phyloP scores from a whole-genome alignment of 2,329 filamentous ascomycete species.

The Colletotrichum sp. region DNA sequence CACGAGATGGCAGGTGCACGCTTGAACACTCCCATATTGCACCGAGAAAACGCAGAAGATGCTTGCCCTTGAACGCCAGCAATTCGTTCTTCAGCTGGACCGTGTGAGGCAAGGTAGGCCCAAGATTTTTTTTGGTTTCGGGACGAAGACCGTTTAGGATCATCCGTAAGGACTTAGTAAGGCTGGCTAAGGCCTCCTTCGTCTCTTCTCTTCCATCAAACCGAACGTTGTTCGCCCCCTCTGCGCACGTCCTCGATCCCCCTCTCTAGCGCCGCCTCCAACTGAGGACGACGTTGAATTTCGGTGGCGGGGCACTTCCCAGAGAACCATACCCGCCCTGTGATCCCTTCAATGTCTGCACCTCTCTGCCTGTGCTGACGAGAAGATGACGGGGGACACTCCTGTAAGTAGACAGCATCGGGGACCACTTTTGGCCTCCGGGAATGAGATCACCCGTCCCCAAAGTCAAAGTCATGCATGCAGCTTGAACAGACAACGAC shows the following conservation, averaged over 20 bases:
- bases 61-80: not conserved
- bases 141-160: not conserved
- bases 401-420: not conserved
- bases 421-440: not conserved
- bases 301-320: not conserved
- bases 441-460: not conserved
- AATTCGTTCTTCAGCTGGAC: not conserved
- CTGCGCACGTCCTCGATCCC: not conserved
- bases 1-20: not conserved
- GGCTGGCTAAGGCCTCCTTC: not conserved
- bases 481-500: not conserved
- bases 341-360: not conserved
- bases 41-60: not conserved
- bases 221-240: not conserved
- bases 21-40: constrained; percentile 1
- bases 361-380: not conserved
- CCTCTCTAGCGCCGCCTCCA: not conserved
- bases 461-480: constrained; percentile 6
- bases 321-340: not conserved
- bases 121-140: not conserved
- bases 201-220: not conserved
- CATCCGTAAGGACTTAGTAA: constrained; percentile 2
- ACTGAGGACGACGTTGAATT: not conserved
- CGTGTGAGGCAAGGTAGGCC: not conserved
- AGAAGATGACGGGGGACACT: not conserved